These are phyloP conservation scores for Cymbopogon citratus DNA, from an alignment of 176 grass and related monocot genomes.

Conservation along the genomic window DNA sequence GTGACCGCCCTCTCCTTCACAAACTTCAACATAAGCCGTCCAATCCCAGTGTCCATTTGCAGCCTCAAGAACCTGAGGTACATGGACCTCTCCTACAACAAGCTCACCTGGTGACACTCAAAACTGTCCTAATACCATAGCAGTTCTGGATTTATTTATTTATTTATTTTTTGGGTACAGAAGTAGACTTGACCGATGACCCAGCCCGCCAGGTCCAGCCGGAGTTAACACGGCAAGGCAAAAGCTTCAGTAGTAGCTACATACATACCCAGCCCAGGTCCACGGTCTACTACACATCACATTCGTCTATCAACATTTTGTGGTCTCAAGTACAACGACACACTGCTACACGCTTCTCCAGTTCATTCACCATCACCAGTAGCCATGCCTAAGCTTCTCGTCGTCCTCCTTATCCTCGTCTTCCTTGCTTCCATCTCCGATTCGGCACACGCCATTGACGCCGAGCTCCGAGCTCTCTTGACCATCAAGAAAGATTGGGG, in stretches of 20 bases:
- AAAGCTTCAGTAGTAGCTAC: background rate
- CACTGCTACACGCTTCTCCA: background rate
- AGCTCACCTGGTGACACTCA: background rate
- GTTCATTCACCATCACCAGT: background rate
- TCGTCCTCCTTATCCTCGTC: background rate
- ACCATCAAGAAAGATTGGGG: constrained; percentile 33
- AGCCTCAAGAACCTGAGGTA: constrained; percentile 18
- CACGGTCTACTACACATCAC: background rate
- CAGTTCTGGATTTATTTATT: too few species aligned
- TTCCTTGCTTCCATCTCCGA: background rate
- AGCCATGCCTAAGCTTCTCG: background rate
- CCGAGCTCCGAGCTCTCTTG: constrained; percentile 3
- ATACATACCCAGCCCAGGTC: background rate
- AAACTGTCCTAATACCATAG: too few species aligned
- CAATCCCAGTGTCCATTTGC: constrained; percentile 34
- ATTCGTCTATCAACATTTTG: background rate
- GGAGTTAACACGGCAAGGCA: background rate
- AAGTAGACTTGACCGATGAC: too few species aligned
- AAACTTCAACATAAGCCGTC: background rate
- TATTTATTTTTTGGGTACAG: too few species aligned
- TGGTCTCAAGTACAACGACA: background rate
- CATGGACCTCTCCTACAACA: constrained; percentile 43
- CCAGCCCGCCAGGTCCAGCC: background rate
- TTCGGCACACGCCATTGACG: background rate
- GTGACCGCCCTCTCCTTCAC: background rate